Percentiles rank a stretch among this genome's conserved stretches.
Conservation (phyloP, 2,329 filamentous ascomycete genomes). For the Rhinocladiella similis region DNA sequence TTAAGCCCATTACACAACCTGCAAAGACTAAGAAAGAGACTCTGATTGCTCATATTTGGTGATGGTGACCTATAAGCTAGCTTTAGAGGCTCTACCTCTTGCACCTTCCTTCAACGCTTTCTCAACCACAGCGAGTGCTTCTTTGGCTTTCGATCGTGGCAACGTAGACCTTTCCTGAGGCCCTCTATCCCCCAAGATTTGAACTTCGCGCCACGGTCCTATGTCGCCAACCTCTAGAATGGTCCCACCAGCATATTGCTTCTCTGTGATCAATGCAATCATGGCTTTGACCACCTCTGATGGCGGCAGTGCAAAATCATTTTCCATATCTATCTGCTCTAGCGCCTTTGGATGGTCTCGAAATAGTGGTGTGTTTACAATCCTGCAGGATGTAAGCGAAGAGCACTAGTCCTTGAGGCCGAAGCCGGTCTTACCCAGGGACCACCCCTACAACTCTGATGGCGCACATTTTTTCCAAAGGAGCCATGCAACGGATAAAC, state of each 20-base stretch:
- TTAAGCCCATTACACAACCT: too few species aligned
- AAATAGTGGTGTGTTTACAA: slow-evolving; percentile 63
- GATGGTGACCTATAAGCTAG: too few species aligned
- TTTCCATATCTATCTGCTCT: slow-evolving; percentile 46
- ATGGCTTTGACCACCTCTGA: slow-evolving; percentile 61
- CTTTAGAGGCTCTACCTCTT: too few species aligned
- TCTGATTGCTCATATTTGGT: too few species aligned
- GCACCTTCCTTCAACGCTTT: too few species aligned
- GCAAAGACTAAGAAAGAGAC: too few species aligned
- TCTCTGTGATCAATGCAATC: slow-evolving; percentile 54
- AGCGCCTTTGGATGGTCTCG: slow-evolving; percentile 61
- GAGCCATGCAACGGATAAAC: slow-evolving; percentile 49
- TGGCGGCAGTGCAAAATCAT: slow-evolving; percentile 57
- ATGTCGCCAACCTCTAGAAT: slow-evolving; percentile 57
- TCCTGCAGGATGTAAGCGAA: too few species aligned
- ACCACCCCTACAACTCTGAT: slow-evolving; percentile 62
- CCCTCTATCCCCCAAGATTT: slow-evolving; percentile 47
- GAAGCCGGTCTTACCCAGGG: slow-evolving; percentile 47
- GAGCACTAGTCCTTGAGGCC: too few species aligned
- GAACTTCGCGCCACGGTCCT: slow-evolving; percentile 51
- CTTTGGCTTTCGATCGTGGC: too few species aligned
- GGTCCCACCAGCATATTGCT: slow-evolving; percentile 44
- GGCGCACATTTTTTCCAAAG: slow-evolving; percentile 49
- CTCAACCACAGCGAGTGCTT: too few species aligned
- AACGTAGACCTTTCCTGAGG: too few species aligned